These are phyloP conservation scores for Tetrapyrgos nigripes DNA, from an alignment of 1,284 basidiomycete species.

Conservation along the genomic window DNA sequence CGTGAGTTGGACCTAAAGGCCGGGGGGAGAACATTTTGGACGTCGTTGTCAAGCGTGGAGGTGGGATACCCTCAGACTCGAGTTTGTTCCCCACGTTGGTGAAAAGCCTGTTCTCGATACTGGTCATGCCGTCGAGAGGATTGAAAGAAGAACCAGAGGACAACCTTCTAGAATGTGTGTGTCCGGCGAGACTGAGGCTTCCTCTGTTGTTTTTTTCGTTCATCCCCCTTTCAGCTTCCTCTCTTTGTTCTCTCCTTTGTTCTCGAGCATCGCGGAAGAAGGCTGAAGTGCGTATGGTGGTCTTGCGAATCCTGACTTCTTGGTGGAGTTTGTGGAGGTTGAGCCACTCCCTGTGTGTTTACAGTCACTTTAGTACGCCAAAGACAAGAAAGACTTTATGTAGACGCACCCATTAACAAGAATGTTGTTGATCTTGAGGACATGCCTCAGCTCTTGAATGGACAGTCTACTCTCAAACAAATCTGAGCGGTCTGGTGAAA, in stretches of 20 bases:
- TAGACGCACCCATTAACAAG: neutral
- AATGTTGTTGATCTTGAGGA: constrained; percentile 32
- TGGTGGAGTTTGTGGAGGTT: neutral
- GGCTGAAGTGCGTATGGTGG: constrained; percentile 31
- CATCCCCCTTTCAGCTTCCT: neutral
- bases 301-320: constrained; percentile 27
- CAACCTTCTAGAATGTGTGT: constrained; percentile 25
- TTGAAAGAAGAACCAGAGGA: constrained; percentile 28
- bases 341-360: constrained; percentile 24
- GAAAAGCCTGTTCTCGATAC: constrained; percentile 17
- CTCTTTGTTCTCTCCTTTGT: neutral
- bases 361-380: constrained; percentile 32
- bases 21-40: constrained; percentile 39
- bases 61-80: constrained; percentile 27
- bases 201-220: no score
- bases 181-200: constrained; percentile 5
- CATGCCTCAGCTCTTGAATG: constrained; percentile 36
- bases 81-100: constrained; percentile 11
- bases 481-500: constrained; percentile 42
- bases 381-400: no score
- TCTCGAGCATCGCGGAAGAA: constrained; percentile 17
- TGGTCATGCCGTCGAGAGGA: constrained; percentile 1
- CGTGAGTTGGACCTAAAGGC: constrained; percentile 44
- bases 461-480: constrained; percentile 29
- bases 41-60: constrained; percentile 28